phyloP scores from a whole-genome alignment of 805 yeast genomes.

The Torulaspora gathmanii region DNA sequence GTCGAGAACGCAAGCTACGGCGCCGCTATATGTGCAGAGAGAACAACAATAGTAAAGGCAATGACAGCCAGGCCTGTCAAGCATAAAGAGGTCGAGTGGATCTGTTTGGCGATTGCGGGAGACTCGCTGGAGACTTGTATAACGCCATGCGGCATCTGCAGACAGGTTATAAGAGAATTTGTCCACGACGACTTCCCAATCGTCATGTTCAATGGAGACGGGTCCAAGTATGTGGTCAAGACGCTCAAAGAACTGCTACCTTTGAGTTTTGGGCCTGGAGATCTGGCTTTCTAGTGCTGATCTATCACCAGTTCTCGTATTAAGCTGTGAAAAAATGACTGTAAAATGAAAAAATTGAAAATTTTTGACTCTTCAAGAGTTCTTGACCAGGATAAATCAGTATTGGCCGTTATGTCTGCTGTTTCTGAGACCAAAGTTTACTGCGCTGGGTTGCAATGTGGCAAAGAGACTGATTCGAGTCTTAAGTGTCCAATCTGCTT shows the following conservation, averaged over 20 bases:
- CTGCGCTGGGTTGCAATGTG: conserved; percentile 82
- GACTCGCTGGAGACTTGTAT: conserved; percentile 46
- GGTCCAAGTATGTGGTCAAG: conserved; percentile 42
- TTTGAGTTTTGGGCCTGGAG: conserved; percentile 79
- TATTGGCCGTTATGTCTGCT: not conserved
- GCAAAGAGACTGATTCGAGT: conserved; percentile 66
- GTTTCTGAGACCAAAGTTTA: conserved; percentile 8
- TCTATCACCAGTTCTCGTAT: not conserved
- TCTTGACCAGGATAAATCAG: not conserved
- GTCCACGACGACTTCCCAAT: conserved; percentile 49
- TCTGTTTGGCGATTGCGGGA: conserved; percentile 28
- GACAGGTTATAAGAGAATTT: conserved; percentile 87
- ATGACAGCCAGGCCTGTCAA: conserved; percentile 33
- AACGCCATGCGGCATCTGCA: conserved; percentile 91
- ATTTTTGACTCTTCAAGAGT: not conserved
- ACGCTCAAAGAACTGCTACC: conserved; percentile 68
- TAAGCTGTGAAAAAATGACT: not conserved
- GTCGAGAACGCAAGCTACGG: conserved; percentile 92
- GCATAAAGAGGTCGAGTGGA: conserved; percentile 22
- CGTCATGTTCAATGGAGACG: conserved; percentile 61
- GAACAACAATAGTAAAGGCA: conserved; percentile 58
- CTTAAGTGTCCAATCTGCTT: conserved; percentile 91
- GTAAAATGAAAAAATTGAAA: conserved; percentile 4
- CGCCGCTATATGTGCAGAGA: conserved; percentile 71
- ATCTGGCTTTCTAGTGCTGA: conserved; percentile 33